Base-by-base conservation (phyloP, 495 filamentous ascomycete genomes). In the Penicillium antarcticum region DNA sequence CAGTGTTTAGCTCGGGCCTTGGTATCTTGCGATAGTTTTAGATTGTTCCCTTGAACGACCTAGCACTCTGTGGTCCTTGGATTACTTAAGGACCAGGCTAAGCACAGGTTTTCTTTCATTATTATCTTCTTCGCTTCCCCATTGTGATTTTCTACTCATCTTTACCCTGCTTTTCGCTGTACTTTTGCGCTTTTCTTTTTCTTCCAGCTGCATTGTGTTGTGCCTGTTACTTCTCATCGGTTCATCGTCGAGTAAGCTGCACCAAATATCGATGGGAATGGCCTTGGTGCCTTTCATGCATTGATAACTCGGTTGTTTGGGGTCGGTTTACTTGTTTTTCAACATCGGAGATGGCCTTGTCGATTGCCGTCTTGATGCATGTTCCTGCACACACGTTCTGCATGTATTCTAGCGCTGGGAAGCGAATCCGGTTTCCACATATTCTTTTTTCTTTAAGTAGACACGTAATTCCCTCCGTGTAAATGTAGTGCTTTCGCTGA, bases 71-170 rank as follows among this genome's bases (percentile, higher is more conserved):
- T 43, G 40, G 60, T 9, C 48, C 46, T 33, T 50, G 14, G 18
- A 38, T 29, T 29, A 4, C 5, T 23, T 38, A 18, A 41, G 47
- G 38, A 17, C 13, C 42, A 45, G n/a, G 17, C 38, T 34, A n/a
- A 6, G 11, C 21, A n/a, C 21, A 34, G 17, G 13, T 19, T 31
- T 39, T 6, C 17, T 40, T 33, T 40, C 23, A 47, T 46, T 40
- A 29, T 53, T 48, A 45, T 50, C 45, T 45, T 42, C 54, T 49
- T 51, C 45, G 41, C 55, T 49, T 49, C 47, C 24, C 23, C 52
- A 55, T 42, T 68, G 65, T 68, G 57, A 63, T 69, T 62, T 62
- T 52, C 16, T 42, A 56, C 33, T 54, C 63, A 56, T 56, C 53
- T 51, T 53, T 48, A 38, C 35, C 42, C 29, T 32, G 19, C 38